These are phyloP conservation scores for Cucumis melo DNA, from an alignment of 306 rosid species.

Conservation along the genomic window DNA sequence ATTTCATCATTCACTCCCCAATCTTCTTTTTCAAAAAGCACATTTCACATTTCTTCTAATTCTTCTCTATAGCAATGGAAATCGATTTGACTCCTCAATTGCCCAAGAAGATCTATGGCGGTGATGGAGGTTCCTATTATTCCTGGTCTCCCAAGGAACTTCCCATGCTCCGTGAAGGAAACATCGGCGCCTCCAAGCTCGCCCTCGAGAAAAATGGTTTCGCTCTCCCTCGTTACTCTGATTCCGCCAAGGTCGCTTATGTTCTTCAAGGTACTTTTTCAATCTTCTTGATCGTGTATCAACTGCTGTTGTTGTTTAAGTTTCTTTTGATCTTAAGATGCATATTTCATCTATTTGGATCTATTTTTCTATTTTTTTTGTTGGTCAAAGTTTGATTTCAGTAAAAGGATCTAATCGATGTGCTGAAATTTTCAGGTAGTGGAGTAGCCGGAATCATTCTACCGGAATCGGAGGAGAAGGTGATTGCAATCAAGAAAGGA, in stretches of 20 bases:
- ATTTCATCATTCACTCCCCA: background rate
- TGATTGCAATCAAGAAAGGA: conserved; percentile 64
- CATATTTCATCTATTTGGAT: background rate
- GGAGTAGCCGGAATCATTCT: conserved; percentile 59
- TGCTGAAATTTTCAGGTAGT: conserved; percentile 17
- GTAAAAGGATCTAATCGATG: too few species aligned
- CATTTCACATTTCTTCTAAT: background rate
- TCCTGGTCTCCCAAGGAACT: background rate
- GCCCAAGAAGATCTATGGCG: background rate
- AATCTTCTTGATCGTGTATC: too few species aligned
- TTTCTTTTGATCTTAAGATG: too few species aligned
- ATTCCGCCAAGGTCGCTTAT: background rate
- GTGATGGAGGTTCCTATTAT: background rate
- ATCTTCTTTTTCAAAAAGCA: background rate
- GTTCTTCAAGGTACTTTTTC: background rate
- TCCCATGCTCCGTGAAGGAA: background rate
- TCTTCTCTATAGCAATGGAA: background rate
- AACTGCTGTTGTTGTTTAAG: too few species aligned
- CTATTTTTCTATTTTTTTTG: too few species aligned
- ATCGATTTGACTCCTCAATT: background rate
- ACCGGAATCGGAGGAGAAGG: conserved; percentile 65
- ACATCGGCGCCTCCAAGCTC: background rate
- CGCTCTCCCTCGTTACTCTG: background rate
- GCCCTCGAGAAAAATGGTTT: background rate
- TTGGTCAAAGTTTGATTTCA: too few species aligned